These are phyloP conservation scores for Pyrenopolyporus hunteri DNA, from an alignment of 495 filamentous ascomycete species.

Conservation along the genomic window DNA sequence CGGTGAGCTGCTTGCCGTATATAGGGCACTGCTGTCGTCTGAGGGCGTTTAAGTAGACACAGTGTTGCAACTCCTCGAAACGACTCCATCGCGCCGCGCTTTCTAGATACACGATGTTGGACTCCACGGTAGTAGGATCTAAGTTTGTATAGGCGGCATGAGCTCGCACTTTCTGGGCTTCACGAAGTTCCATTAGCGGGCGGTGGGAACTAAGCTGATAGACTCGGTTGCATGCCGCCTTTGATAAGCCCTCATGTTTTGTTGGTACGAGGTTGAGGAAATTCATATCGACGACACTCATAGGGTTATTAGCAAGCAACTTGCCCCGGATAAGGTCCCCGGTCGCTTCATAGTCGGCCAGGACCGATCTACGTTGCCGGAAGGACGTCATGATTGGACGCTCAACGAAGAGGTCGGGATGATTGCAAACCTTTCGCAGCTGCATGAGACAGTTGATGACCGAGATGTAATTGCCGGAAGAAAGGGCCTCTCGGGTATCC, in stretches of 20 bases:
- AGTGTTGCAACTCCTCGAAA: slow-evolving; percentile 80
- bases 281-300: slow-evolving; percentile 70
- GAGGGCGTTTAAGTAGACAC: slow-evolving; percentile 78
- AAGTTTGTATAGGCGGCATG: slow-evolving; percentile 65
- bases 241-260: slow-evolving; percentile 69
- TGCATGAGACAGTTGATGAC: slow-evolving; percentile 99
- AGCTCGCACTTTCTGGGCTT: slow-evolving; percentile 66
- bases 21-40: slow-evolving; percentile 81
- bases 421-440: slow-evolving; percentile 96
- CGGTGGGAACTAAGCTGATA: slow-evolving; percentile 68
- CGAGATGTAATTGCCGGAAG: slow-evolving; percentile 95
- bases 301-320: slow-evolving; percentile 68
- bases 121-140: slow-evolving; percentile 66
- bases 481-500: slow-evolving; percentile 83
- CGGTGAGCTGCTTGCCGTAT: slow-evolving; percentile 76
- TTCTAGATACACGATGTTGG: slow-evolving; percentile 73
- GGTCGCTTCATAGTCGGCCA: slow-evolving; percentile 78
- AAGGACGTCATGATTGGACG: slow-evolving; percentile 97
- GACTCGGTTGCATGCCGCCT: slow-evolving; percentile 64
- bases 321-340: slow-evolving; percentile 72
- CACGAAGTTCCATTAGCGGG: slow-evolving; percentile 64
- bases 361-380: slow-evolving; percentile 83
- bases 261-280: slow-evolving; percentile 84
- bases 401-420: slow-evolving; percentile 98
- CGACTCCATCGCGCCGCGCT: slow-evolving; percentile 71